Base-by-base conservation (phyloP, 176 grass and related monocot species). In the Aechmea fasciata region DNA sequence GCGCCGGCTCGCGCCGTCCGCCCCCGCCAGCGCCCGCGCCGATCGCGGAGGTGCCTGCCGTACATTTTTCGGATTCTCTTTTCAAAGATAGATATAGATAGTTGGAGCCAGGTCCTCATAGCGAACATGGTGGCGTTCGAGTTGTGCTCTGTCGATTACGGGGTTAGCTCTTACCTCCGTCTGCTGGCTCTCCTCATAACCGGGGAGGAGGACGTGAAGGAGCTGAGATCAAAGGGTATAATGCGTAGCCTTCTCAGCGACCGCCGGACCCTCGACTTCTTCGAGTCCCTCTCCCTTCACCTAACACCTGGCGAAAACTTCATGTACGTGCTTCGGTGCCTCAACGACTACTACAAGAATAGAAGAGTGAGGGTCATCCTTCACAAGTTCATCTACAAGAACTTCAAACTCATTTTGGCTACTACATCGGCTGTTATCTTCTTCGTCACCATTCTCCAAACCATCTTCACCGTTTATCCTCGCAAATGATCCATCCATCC, bases 51-150 rank as follows among this genome's bases (percentile, higher is more conserved):
- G n/a, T n/a, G n/a, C n/a, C n/a, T n/a, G n/a, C n/a, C n/a, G n/a
- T n/a, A n/a, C n/a, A n/a, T n/a, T n/a, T n/a, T n/a, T n/a, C n/a
- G n/a, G n/a, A n/a, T n/a, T n/a, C n/a, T n/a, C n/a, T n/a, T n/a
- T n/a, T n/a, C n/a, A n/a, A n/a, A n/a, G n/a, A n/a, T n/a, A n/a
- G n/a, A n/a, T n/a, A n/a, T n/a, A n/a, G 80, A 87, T 71, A 75
- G 82, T 75, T 62, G 66, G 51, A 53, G 67, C 52, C 71, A 75
- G 79, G 84, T 87, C 75, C 51, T 87, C 28, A 59, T 87, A 20
- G 79, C 71, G 52, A 87, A 87, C 22, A 75, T 87, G 62, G 84
- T 82, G 52, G 79, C 71, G 20, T 87, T 87, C 80, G 79, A 87
- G 79, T 75, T 75, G 67, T 67, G 84, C 15, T 62, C 70, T 79